Base-by-base conservation (phyloP, 2,329 filamentous ascomycete species). In the Fusarium brevicatenulatum region DNA sequence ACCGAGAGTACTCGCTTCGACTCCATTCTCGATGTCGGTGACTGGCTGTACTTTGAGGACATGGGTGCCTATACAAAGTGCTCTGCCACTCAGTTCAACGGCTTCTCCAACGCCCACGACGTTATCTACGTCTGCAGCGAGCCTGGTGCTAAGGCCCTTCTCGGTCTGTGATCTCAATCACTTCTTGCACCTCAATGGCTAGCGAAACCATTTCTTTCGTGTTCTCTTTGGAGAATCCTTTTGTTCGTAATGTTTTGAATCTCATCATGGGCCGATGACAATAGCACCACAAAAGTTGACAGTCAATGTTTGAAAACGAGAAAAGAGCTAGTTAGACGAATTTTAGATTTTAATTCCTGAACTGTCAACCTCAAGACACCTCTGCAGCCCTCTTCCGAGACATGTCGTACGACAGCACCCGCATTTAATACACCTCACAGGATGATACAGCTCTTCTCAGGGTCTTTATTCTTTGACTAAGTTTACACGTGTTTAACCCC, bases 61-160 rank as follows among this genome's bases (percentile, higher is more conserved):
- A 99, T 99, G 96, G 96, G 96, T 62, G 95, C 96, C 30, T 99
- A 99, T 84, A 98, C 96, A 77, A 97, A 95, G 88, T 98, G 95
- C 87, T 98, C 95, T 68, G 95, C 96, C 72, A 99, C 96, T 64
- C 91, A 93, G 80, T 99, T 99, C 91, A 99, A 99, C 77, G 96
- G 96, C 72, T 99, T 98, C 84, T 93, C 91, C 61, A 94, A 98
- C 83, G 88, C 91, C 77, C 96, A 99, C 82, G 93, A 97, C 78
- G 92, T 97, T 72, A 91, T 98, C 74, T 98, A 98, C 81, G 92
- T 98, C 76, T 97, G 92, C 82, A 98, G 95, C 83, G 96, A 99
- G 89, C 89, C 93, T 25, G 95, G 94, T 52, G 96, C 95, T 34
- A 88, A 87, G 75, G 94, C 93, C 21, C 85, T 97, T 56, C 82